These are phyloP conservation scores for Neoboletus brunneissimus DNA, from an alignment of 768 basidiomycete genomes.

Conservation along the genomic window DNA sequence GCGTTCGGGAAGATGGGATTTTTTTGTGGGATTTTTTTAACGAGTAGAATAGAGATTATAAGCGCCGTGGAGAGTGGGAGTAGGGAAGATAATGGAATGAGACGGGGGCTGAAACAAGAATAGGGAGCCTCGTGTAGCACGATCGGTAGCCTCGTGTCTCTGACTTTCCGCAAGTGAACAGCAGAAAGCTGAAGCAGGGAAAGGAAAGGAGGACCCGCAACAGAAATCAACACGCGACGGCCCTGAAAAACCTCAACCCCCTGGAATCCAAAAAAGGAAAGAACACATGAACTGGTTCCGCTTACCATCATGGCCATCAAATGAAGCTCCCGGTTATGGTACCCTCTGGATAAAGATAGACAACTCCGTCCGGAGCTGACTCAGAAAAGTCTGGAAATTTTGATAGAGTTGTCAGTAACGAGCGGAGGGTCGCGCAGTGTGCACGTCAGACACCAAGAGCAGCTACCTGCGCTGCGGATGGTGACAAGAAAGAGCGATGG, in stretches of 20 bases:
- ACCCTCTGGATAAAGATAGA: background rate
- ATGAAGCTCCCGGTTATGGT: slow-evolving; percentile 14
- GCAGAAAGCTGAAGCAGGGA: slow-evolving; percentile 26
- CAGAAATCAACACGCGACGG: slow-evolving; percentile 27
- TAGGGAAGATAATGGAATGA: slow-evolving; percentile 21
- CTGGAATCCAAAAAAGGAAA: slow-evolving; percentile 30
- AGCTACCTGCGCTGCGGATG: slow-evolving; percentile 15
- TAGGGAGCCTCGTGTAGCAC: slow-evolving; percentile 47
- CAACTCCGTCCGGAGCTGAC: background rate
- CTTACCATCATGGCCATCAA: slow-evolving; percentile 33
- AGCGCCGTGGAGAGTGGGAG: slow-evolving; percentile 18
- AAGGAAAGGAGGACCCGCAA: slow-evolving; percentile 17
- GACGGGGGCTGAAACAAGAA: slow-evolving; percentile 13
- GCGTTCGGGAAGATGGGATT: slow-evolving; percentile 26
- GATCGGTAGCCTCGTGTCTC: slow-evolving; percentile 48
- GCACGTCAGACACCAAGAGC: background rate
- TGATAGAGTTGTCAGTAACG: slow-evolving; percentile 8
- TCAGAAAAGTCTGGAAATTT: background rate
- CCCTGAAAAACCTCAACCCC: slow-evolving; percentile 36
- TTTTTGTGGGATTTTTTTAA: slow-evolving; percentile 22
- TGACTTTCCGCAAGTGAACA: slow-evolving; percentile 40
- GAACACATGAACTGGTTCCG: slow-evolving; percentile 15
- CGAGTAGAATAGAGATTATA: slow-evolving; percentile 18
- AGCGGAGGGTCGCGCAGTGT: background rate
- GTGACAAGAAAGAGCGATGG: background rate